Percentiles rank a stretch among this genome's conserved stretches.
Conservation (phyloP, 2,329 filamentous ascomycete species). For the Cladosporium sp. region DNA sequence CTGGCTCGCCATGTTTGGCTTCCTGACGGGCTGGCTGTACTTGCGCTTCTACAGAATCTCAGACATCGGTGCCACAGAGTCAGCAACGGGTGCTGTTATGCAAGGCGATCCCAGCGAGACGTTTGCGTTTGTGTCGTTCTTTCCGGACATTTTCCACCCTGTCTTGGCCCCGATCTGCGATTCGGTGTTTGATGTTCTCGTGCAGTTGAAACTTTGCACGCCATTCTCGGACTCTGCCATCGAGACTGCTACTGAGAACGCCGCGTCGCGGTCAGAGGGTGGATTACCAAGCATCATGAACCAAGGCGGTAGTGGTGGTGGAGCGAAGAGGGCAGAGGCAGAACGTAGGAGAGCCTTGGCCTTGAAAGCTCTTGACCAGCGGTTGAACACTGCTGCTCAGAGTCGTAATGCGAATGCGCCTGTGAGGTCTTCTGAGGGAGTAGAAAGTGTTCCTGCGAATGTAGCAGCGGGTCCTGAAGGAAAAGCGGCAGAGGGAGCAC, state of each 20-base stretch:
- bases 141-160: slow-evolving; percentile 78
- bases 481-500: background rate
- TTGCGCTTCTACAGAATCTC: slow-evolving; percentile 87
- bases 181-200: slow-evolving; percentile 68
- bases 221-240: slow-evolving; percentile 82
- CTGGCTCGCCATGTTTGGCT: slow-evolving; percentile 73
- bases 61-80: slow-evolving; percentile 45
- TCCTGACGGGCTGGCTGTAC: slow-evolving; percentile 89
- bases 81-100: slow-evolving; percentile 50
- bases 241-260: slow-evolving; percentile 67
- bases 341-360: slow-evolving; percentile 85
- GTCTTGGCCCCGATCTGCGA: slow-evolving; percentile 70
- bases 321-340: slow-evolving; percentile 78
- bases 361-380: slow-evolving; percentile 85
- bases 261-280: slow-evolving; percentile 59
- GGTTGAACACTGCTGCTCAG: slow-evolving; percentile 68
- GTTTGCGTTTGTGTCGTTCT: slow-evolving; percentile 93
- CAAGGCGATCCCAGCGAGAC: slow-evolving; percentile 93
- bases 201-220: slow-evolving; percentile 72
- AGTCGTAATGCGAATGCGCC: background rate
- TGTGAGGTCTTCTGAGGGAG: background rate
- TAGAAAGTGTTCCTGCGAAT: background rate
- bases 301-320: slow-evolving; percentile 43
- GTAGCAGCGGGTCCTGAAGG: background rate
- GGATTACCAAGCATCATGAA: slow-evolving; percentile 56